Percentiles rank a stretch among this genome's conserved stretches.
Conservation (phyloP, 73 alveolate genomes). For the Tetrahymena elliotti region DNA sequence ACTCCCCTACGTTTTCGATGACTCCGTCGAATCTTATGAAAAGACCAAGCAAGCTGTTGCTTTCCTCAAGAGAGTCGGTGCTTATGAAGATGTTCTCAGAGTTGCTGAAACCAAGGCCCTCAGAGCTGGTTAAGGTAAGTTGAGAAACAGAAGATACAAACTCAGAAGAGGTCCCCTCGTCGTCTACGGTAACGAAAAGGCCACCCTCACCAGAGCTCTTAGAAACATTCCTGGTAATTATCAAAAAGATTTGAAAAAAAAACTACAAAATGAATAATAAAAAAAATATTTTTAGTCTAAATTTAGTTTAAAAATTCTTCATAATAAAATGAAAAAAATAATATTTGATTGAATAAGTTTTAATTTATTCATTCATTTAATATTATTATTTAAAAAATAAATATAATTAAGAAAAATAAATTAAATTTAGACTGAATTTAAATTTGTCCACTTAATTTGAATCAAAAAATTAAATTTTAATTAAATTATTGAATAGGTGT, state of each 20-base stretch:
- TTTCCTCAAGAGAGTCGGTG: conserved; percentile 77
- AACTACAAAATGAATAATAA: neutral
- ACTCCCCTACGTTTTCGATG: conserved; percentile 94
- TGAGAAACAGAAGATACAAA: conserved; percentile 83
- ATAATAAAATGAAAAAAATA: too few species aligned
- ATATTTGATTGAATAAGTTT: neutral
- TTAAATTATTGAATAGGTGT: conserved; percentile 50
- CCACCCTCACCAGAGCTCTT: conserved; percentile 69
- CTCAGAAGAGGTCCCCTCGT: conserved; percentile 90
- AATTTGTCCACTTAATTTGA: neutral
- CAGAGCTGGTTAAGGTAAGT: conserved; percentile 83
- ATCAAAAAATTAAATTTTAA: neutral
- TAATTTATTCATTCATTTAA: too few species aligned
- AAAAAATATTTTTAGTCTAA: neutral
- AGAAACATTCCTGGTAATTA: conserved; percentile 65
- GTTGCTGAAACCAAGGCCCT: conserved; percentile 52
- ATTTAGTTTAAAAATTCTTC: neutral
- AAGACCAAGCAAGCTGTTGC: conserved; percentile 83
- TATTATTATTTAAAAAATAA: too few species aligned
- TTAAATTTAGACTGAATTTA: neutral
- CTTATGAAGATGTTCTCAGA: conserved; percentile 62
- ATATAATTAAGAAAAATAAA: too few species aligned
- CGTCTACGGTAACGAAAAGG: conserved; percentile 71
- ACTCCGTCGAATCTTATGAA: conserved; percentile 71
- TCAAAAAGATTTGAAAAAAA: neutral